Base-by-base conservation (phyloP, 2,329 filamentous ascomycete species). In the Colletotrichum sp. region DNA sequence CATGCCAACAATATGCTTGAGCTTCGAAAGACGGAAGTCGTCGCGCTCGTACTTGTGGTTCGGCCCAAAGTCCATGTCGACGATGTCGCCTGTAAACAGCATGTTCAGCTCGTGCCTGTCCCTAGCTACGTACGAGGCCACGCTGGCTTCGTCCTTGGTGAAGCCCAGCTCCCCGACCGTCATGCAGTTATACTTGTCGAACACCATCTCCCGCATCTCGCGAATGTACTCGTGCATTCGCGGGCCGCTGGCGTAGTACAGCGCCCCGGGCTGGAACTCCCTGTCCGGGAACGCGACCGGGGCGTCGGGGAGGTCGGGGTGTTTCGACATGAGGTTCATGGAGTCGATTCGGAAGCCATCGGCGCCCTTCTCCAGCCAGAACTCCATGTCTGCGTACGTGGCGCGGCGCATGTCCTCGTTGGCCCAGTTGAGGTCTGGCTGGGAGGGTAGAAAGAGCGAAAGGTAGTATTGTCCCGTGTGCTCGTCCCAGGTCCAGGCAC, bases 371-470 rank as follows among this genome's bases (percentile, higher is more conserved):
- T 92, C 84, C 1, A 94, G 86, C 92, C 92, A 94, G 81, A 93
- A 94, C 10, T 87, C 85, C 86, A 93, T 90, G 24, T 90, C 87
- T 36, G 90, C 85, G 80, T 93, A 90, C 2, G 93, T 89, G 1
- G 91, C 92, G 65, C 89, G 82, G 26, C 91, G 87, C 4, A 92
- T 89, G 3, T 88, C 87, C 0, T 85, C 84, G 73, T 91, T 90
- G 78, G 93, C 90, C 92, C 92, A 94, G 81, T 94, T 94, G 21
- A 94, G 86, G 78, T 94, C 93, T 0, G 93, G 92, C 79, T 94
- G 92, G 71, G 91, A 88, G 1, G 86, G 86, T 6, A 89, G 87
- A 80, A 93, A 94, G 7, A 94, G 86, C 73, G 90, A 88, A 1
- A 94, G 88, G 78, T 93, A 87, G 74, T 85, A 85, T 69, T 86